phyloP scores from a whole-genome alignment of 2,329 filamentous ascomycete species.

The Exserohilum turcica region DNA sequence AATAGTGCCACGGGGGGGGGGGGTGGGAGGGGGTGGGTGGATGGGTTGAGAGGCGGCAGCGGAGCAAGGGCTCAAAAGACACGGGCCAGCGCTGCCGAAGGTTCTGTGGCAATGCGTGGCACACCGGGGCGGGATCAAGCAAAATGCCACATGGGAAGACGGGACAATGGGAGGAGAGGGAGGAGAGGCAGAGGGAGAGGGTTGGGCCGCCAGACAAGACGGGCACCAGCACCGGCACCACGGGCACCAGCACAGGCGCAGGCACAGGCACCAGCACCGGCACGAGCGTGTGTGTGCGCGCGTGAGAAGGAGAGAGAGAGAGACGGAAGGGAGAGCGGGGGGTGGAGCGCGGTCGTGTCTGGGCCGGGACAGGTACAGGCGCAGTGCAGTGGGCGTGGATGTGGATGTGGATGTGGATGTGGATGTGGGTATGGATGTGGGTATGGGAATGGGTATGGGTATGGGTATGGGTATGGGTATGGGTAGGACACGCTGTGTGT shows the following conservation, averaged over 20 bases:
- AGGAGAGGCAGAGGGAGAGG: background rate
- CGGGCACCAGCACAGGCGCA: no score
- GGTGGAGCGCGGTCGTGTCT: no score
- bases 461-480: no score
- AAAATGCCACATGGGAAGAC: conserved; percentile 13
- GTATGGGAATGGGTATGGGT: no score
- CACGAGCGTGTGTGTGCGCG: no score
- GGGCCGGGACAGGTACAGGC: conserved; percentile 9
- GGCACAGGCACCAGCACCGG: no score
- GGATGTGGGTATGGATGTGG: no score
- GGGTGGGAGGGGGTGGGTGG: background rate
- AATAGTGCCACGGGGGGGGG: conserved; percentile 9
- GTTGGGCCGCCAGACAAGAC: conserved; percentile 10
- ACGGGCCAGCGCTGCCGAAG: conserved; percentile 15
- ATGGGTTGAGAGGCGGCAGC: conserved; percentile 19
- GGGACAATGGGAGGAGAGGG: background rate
- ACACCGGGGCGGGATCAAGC: conserved; percentile 9
- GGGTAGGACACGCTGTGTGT: no score
- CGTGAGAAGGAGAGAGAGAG: conserved; percentile 9
- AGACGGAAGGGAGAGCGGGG: conserved; percentile 9
- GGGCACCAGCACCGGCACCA: no score
- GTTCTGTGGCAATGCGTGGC: conserved; percentile 18
- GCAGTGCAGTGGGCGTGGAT: no score
- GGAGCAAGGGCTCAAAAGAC: conserved; percentile 19
- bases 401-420: no score